Percentiles rank a stretch among this genome's conserved stretches.
phyloP scores from a whole-genome alignment of 805 yeast genomes.

The Danielia oregonensis region DNA sequence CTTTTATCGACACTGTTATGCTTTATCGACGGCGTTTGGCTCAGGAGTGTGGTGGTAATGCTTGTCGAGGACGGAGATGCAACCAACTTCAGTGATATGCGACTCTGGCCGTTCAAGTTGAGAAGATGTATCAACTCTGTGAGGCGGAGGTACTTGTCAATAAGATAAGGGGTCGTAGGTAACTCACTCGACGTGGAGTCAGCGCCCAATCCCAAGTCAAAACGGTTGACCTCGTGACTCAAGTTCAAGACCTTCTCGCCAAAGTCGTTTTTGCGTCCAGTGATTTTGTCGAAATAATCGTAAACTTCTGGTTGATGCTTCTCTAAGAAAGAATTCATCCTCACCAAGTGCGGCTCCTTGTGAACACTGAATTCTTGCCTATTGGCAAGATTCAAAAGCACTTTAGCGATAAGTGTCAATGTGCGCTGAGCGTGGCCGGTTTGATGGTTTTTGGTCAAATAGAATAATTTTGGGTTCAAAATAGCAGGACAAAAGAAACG shows the following conservation, averaged over 20 bases:
- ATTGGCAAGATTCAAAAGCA: conserved; percentile 74
- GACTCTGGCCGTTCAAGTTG: conserved; percentile 15
- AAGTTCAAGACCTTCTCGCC: conserved; percentile 54
- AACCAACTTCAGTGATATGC: conserved; percentile 1
- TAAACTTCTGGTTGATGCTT: conserved; percentile 53
- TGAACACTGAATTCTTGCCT: conserved; percentile 66
- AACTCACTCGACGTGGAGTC: conserved; percentile 50
- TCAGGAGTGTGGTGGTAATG: conserved; percentile 8
- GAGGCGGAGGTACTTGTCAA: conserved; percentile 60
- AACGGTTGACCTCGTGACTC: conserved; percentile 53
- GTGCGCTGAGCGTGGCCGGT: conserved; percentile 72
- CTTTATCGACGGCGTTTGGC: conserved; percentile 5
- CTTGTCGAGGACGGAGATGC: conserved; percentile 11
- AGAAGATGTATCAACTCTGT: conserved; percentile 54
- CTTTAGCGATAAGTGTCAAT: conserved; percentile 75
- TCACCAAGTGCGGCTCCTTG: conserved; percentile 77
- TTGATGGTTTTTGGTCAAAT: conserved; percentile 66
- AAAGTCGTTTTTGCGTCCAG: conserved; percentile 67
- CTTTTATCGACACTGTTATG: not conserved
- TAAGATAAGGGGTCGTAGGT: conserved; percentile 65
- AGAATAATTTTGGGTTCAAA: conserved; percentile 82
- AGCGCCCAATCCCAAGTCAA: conserved; percentile 52
- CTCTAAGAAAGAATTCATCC: conserved; percentile 65
- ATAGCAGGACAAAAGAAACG: conserved; percentile 81
- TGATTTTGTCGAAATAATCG: conserved; percentile 70